Evolutionary conservation across 192 early-diverging fungal genomes (phyloP), one percentile per base, ranked within the genome.

Genomic region (Funneliformis mosseae): DNA sequence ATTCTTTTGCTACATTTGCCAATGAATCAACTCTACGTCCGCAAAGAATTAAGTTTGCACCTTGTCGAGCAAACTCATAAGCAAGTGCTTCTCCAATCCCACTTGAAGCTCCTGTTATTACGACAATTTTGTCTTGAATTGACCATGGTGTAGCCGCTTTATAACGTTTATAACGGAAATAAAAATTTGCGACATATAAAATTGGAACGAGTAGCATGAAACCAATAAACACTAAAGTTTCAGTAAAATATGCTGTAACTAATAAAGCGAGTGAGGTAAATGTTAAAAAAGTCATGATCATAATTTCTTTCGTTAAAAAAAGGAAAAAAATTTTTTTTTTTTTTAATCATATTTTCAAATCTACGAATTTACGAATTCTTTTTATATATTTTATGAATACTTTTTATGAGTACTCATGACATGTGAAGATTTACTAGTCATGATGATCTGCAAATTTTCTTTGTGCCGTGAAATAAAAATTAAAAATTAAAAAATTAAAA

Each of bases 81-180:
- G 94, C 94, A 25, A 85, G 86, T n/a, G 92, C 91, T 77, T 89
- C 87, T 68, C 94, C 94, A 55, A 94, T 95, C 48, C 93, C 93
- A 6, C 91, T 86, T 33, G 88, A 88, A 33, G 93, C 92, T 10
- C 93, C 93, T 48, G 92, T 93, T 16, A 77, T 77, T 21, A 77
- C 18, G 14, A 77, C 21, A 23, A 77, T 61, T 45, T 77, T 77
- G 1, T 46, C 25, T 18, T 12, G 21, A 12, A 12, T 2, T 6
- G 23, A 8, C 76, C 76, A 77, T 33, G 76, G 76, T 38, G 28
- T 16, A 5, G 76, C 59, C 4, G 28, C 23, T 43, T 25, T 38
- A 8, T 43, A 21, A 21, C 76, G 28, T 77, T 42, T 12, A 16
- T 43, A 21, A 64, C 76, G 76, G 4, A n/a, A 12, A 42, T 45